Evolutionary conservation across 352 stramenopile genomes (phyloP), one percentile per base, ranked within the genome.

Genomic region (Phytophthora sojae): DNA sequence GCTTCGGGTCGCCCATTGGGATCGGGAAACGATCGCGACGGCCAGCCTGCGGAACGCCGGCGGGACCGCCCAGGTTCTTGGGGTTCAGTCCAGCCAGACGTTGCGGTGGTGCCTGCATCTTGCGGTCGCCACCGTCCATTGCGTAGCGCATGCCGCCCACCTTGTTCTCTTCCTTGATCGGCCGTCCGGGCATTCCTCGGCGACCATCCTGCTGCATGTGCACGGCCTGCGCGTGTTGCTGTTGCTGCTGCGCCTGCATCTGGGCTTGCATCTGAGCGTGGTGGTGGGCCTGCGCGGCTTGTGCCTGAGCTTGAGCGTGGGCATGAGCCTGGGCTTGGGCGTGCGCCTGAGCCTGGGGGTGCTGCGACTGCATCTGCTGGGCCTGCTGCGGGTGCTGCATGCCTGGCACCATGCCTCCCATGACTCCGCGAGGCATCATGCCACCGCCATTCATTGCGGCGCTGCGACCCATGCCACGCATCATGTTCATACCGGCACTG

Each of bases 21-120:
- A 93, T 89, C 52, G 85, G 84, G 69, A 93, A 93, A 32, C 80
- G 77, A 72, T 93, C 85, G 35, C 85, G 83, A 65, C 85, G 83
- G 11, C 77, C 80, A 54, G 65, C 70, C 23, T 83, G 81, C 15
- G 73, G 75, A 50, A 85, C 78, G 29, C 77, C 80, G 23, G 67
- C 64, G 11, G 84, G 84, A n/a, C 72, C 73, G 32, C 81, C 85
- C 4, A 93, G 57, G 57, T 90, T 91, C 69, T 93, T 93, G 51
- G 85, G 82, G 70, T 93, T 93, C 57, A 93, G 56, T 42, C 85
- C 83, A 54, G 83, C 85, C 11, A 93, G 71, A 52, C 83, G 83
- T 50, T 88, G 85, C 35, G 81, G 81, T 19, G 80, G 78, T 51
- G 62, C 74, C 57, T 82, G 79, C 62, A 92, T 73, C 67, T 90